Percentiles rank a stretch among this genome's conserved stretches.
Evolutionary conservation across 106 monocot species (phyloP).

Genomic region (Apostasia ramifera): DNA sequence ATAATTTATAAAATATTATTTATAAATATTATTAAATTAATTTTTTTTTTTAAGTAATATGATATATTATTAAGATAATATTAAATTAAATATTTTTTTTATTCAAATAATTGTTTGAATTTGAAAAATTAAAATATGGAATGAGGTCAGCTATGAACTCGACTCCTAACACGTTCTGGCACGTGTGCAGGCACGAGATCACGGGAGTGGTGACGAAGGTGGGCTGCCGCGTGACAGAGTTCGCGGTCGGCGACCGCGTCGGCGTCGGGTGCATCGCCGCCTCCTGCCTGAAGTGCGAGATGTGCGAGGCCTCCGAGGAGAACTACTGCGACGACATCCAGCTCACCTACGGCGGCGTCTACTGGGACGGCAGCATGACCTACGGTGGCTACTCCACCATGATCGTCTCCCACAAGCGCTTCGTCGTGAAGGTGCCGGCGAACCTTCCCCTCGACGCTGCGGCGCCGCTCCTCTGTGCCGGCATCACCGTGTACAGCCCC

Average conservation of each 20-base stretch:
- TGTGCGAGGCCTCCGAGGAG: conserved; percentile 61
- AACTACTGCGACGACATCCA: conserved; percentile 81
- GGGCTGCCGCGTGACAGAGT: conserved; percentile 43
- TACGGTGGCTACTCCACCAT: conserved; percentile 80
- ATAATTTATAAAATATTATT: too few relatives aligned
- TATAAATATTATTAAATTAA: background rate
- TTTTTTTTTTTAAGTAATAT: background rate
- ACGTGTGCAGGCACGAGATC: conserved; percentile 64
- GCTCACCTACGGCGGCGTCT: conserved; percentile 72
- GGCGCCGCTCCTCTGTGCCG: conserved; percentile 57
- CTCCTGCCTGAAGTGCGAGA: conserved; percentile 65
- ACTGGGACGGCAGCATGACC: conserved; percentile 90
- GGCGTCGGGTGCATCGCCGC: conserved; percentile 73
- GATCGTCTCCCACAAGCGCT: conserved; percentile 68
- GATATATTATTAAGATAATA: too few relatives aligned
- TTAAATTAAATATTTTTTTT: too few relatives aligned
- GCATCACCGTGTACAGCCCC: conserved; percentile 61
- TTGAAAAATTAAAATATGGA: too few relatives aligned
- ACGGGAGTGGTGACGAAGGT: conserved; percentile 71
- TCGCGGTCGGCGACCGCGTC: conserved; percentile 70
- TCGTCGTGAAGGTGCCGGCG: conserved; percentile 45
- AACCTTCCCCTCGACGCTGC: conserved; percentile 42
- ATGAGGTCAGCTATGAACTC: too few relatives aligned
- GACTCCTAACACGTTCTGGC: too few relatives aligned
- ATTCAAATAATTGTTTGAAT: too few relatives aligned